phyloP scores from a whole-genome alignment of 495 filamentous ascomycete genomes.

The Letharia lupina region DNA sequence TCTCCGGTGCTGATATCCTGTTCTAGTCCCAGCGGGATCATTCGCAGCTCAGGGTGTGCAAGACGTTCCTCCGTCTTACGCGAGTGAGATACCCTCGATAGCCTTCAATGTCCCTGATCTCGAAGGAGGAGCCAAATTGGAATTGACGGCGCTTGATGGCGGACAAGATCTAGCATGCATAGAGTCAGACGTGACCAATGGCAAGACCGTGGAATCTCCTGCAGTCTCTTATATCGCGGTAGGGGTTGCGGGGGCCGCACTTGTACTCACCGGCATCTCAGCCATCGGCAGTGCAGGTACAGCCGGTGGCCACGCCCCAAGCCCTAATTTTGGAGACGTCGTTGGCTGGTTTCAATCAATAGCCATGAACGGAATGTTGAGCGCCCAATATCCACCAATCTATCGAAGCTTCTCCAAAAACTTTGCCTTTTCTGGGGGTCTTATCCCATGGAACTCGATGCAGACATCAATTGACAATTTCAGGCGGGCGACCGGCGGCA shows the following conservation, averaged over 20 bases:
- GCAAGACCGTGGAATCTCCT: conserved; percentile 65
- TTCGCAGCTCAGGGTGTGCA: conserved; percentile 68
- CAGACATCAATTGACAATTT: conserved; percentile 82
- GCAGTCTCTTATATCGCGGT: conserved; percentile 79
- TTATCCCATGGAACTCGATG: conserved; percentile 74
- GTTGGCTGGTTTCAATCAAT: conserved; percentile 88
- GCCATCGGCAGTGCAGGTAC: conserved; percentile 57
- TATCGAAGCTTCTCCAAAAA: conserved; percentile 86
- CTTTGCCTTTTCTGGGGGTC: conserved; percentile 83
- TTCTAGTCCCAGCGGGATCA: conserved; percentile 57
- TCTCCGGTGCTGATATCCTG: neutral
- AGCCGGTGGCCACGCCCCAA: conserved; percentile 57
- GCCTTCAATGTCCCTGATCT: conserved; percentile 89
- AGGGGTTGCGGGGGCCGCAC: conserved; percentile 77
- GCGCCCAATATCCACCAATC: conserved; percentile 73
- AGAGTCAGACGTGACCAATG: conserved; percentile 72
- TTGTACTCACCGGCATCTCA: conserved; percentile 64
- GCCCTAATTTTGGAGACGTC: conserved; percentile 79
- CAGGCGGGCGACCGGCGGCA: conserved; percentile 70
- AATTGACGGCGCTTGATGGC: conserved; percentile 55
- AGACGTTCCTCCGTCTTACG: conserved; percentile 58
- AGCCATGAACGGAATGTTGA: conserved; percentile 93
- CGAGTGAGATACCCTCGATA: conserved; percentile 72
- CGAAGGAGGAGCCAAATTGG: conserved; percentile 73
- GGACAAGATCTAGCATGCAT: conserved; percentile 70